Percentiles rank a stretch among this genome's conserved stretches.
Evolutionary conservation across 2,329 filamentous ascomycete species (phyloP).

Genomic region (Aspergillus sp.): DNA sequence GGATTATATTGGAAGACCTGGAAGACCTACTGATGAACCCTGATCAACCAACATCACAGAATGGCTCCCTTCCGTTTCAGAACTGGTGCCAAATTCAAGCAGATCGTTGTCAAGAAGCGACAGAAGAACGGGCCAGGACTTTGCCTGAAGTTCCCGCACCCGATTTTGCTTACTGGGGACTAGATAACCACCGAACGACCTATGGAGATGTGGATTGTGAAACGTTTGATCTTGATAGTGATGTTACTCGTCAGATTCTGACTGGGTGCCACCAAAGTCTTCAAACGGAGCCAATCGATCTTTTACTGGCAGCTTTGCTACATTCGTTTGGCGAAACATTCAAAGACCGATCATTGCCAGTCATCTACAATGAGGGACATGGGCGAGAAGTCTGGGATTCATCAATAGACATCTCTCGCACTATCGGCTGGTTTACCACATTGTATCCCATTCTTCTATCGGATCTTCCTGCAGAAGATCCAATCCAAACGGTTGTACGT

Average conservation of each 20-base stretch:
- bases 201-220: constrained; percentile 41
- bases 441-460: constrained; percentile 47
- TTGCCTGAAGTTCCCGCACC: constrained; percentile 28
- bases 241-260: constrained; percentile 31
- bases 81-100: constrained; percentile 39
- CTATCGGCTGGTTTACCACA: constrained; percentile 56
- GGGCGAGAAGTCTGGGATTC: constrained; percentile 50
- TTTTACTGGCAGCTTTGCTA: constrained; percentile 41
- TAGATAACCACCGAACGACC: constrained; percentile 30
- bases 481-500: constrained; percentile 35
- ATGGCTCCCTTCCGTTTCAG: constrained; percentile 39
- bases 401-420: constrained; percentile 51
- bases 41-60: constrained; percentile 20
- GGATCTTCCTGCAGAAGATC: constrained; percentile 26
- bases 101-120: constrained; percentile 23
- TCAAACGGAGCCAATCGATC: constrained; percentile 39
- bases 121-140: constrained; percentile 16
- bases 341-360: constrained; percentile 40
- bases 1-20: constrained; percentile 42
- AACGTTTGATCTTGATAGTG: constrained; percentile 35
- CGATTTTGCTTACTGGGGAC: constrained; percentile 40
- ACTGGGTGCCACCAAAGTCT: constrained; percentile 36
- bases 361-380: constrained; percentile 53
- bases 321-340: constrained; percentile 50
- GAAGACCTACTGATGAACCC: constrained; percentile 40